Base-by-base conservation (phyloP, 2,329 filamentous ascomycete genomes). In the Xylariales sp. region DNA sequence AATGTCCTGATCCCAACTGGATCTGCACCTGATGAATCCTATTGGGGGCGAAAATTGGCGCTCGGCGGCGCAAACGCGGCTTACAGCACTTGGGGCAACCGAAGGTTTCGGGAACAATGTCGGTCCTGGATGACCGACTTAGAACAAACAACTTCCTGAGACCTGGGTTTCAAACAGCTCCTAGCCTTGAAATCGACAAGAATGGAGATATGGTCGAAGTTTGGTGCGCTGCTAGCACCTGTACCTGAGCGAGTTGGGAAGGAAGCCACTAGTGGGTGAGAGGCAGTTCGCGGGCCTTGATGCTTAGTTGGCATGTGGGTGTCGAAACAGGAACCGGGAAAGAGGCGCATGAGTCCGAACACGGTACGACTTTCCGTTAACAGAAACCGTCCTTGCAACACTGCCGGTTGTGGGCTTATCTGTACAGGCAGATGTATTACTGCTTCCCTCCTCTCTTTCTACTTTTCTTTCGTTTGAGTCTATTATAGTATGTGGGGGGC, bases 251-350 rank as follows among this genome's bases (percentile, higher is more conserved):
- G 31, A 20, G 14, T 39, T 31, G 37, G 37, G 29, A 31, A 36
- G 40, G 40, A 35, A 28, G 40, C n/a, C 31, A 36, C 40, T 42
- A 31, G 32, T 25, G 40, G 25, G 28, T 31, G 32, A 25, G 22
- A 25, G 31, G 40, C n/a, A n/a, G 32, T 31, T 38, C 37, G 37
- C 19, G 37, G 27, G 25, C 18, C 22, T 27, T 27, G 24, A 8
- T 27, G 24, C 8, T n/a, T 27, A 27, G 8, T 27, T 27, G 7
- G 24, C 24, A 27, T 27, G 24, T n/a, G 8, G n/a, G 24, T 31
- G 38, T 44, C 24, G 32, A 35, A 27, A 14, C 24, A 27, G 24
- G 24, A 27, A 8, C 24, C 24, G 8, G 24, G 8, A 8, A 8
- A 27, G n/a, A 27, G 24, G 24, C 8, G n/a, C 24, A 27, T n/a